Percentiles rank a stretch among this genome's conserved stretches.
Evolutionary conservation across 768 basidiomycete genomes (phyloP).

Genomic region (Pulveroboletus ravenelii): DNA sequence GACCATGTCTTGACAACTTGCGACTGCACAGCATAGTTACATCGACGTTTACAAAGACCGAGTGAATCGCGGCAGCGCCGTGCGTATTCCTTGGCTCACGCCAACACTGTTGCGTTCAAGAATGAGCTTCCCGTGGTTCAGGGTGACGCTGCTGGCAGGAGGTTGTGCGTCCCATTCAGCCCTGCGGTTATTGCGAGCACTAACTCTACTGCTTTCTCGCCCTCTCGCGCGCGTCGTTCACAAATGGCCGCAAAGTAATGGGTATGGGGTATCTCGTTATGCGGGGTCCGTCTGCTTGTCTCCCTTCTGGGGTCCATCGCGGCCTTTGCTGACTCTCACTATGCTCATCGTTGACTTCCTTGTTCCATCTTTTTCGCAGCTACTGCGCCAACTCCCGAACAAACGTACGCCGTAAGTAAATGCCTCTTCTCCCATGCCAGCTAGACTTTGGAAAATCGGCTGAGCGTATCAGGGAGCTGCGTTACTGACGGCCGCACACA

Average conservation of each 20-base stretch:
- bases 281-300: conserved; percentile 43
- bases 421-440: background rate
- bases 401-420: conserved; percentile 32
- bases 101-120: conserved; percentile 1
- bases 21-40: conserved; percentile 4
- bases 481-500: conserved; percentile 21
- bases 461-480: background rate
- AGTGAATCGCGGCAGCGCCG: no score
- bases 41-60: no score
- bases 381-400: conserved; percentile 34
- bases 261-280: conserved; percentile 54
- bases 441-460: background rate
- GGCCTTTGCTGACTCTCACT: conserved; percentile 1
- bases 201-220: conserved; percentile 1
- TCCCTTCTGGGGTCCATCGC: background rate
- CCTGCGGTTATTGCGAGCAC: background rate
- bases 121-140: conserved; percentile 57
- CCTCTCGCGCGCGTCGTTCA: background rate
- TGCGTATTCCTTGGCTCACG: background rate
- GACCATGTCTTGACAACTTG: conserved; percentile 6
- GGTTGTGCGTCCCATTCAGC: conserved; percentile 39
- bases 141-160: conserved; percentile 42
- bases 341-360: background rate
- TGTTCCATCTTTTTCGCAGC: conserved; percentile 17
- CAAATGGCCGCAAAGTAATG: conserved; percentile 39